Evolutionary conservation across 805 yeast genomes (phyloP), one percentile per base, ranked within the genome.

Genomic region (Nakazawaea holstii): DNA sequence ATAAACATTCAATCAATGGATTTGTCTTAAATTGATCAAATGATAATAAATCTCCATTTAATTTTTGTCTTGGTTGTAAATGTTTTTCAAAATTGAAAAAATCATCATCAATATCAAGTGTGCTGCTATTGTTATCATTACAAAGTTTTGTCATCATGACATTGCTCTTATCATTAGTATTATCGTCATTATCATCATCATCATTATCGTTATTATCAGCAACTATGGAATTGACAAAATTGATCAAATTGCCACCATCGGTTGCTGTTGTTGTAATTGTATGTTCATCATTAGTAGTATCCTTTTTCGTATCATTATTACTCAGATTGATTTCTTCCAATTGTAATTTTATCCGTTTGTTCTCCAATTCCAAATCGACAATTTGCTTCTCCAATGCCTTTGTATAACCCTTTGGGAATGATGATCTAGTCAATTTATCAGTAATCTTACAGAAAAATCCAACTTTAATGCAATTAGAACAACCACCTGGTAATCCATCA

Each of bases 371-470:
- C 46, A 85, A 65, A 31, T 73, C 74, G 31, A 79, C 73, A 39
- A 86, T 68, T 54, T 78, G 80, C 47, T 71, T 72, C 57, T 86
- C 95, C 53, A 86, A 65, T 55, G 79, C 80, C 63, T 84, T 88
- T 0, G 95, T 86, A 58, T 86, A 86, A 0, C 94, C 92, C 56
- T 82, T 82, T 2, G 94, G 92, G 52, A 85, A 84, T 1, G 91
- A 87, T 50, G 89, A 70, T 62, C 95, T 71, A 0, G 90, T 80
- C 27, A 86, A 64, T 58, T 82, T 84, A 64, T 85, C 92, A 47
- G 85, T 77, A 3, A 85, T 84, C 36, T 79, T 75, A 61, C 95
- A 86, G 39, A 75, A 79, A 55, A 81, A 82, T 0, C 82, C 84
- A 38, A 82, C 79, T 52, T 76, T 76, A 32, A 68, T 65, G 59